Evolutionary conservation across 345 rosid genomes (phyloP).

Genomic region (Hibiscus tridactylites): DNA sequence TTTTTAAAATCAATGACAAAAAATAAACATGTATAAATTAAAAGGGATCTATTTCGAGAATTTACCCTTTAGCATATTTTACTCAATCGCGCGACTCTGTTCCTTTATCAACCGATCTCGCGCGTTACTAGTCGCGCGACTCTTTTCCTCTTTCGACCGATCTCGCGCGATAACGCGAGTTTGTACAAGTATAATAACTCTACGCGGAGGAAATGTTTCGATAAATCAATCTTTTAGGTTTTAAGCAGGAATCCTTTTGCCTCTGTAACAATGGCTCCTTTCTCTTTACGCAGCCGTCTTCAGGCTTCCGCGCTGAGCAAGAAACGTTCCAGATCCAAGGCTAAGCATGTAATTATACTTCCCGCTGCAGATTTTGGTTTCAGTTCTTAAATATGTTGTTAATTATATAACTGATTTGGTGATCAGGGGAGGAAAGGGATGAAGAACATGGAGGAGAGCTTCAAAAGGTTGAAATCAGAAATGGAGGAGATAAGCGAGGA

Average conservation of each 20-base stretch:
- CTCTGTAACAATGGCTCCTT: neutral
- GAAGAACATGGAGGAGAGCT: neutral
- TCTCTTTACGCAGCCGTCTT: neutral
- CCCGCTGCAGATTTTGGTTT: neutral
- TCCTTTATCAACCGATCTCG: neutral
- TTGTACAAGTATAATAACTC: neutral
- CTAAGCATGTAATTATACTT: neutral
- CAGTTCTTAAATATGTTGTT: neutral
- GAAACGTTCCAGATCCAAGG: neutral
- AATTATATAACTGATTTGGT: neutral
- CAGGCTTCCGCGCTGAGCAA: neutral
- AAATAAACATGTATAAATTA: no score
- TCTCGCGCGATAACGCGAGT: neutral
- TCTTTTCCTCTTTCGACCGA: no score
- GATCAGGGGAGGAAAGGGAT: neutral
- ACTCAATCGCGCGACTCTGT: neutral
- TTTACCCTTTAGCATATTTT: no score
- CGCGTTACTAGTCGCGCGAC: neutral
- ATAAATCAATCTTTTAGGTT: neutral
- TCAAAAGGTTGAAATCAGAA: neutral
- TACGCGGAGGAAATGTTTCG: no score
- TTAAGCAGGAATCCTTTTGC: neutral
- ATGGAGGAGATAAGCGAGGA: constrained; percentile 5
- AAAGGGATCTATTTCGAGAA: no score
- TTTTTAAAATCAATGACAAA: no score